Evolutionary conservation across 176 grass and related monocot genomes (phyloP).

Genomic region (Chloris gayana): DNA sequence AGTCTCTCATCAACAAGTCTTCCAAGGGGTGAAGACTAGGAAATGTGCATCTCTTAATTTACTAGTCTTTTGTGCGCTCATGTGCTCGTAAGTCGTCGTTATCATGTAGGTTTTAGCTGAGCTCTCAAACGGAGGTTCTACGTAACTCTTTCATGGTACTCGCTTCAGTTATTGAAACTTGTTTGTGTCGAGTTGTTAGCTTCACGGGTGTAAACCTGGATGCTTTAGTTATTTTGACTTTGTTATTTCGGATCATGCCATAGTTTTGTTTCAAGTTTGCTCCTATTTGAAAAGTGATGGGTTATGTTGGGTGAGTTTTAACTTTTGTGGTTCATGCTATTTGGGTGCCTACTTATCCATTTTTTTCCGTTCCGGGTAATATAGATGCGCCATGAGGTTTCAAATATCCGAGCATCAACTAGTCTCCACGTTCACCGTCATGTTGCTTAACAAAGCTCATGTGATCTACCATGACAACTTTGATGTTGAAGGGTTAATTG

Average conservation of each 20-base stretch:
- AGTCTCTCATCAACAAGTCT: conserved; percentile 79
- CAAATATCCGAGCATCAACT: too few relatives aligned
- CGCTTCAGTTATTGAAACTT: conserved; percentile 39
- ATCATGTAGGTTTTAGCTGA: conserved; percentile 42
- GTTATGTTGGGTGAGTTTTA: not conserved
- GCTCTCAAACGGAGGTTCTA: conserved; percentile 20
- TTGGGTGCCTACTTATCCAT: not conserved
- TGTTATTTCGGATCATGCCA: not conserved
- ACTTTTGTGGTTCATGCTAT: not conserved
- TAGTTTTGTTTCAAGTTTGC: not conserved
- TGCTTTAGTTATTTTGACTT: conserved; percentile 21
- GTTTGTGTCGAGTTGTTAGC: conserved; percentile 32
- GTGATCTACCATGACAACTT: too few relatives aligned
- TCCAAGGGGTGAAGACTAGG: conserved; percentile 66
- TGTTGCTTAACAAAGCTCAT: too few relatives aligned
- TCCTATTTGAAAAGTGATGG: not conserved
- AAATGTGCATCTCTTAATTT: conserved; percentile 43
- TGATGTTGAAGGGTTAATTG: too few relatives aligned
- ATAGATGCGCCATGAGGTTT: too few relatives aligned
- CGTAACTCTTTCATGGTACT: conserved; percentile 47
- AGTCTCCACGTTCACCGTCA: too few relatives aligned
- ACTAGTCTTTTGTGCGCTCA: not conserved
- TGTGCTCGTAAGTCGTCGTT: conserved; percentile 29
- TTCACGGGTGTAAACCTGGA: conserved; percentile 31
- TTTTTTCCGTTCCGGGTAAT: too few relatives aligned